phyloP scores from a whole-genome alignment of 164 flowering plant genomes.

The Annona cherimola region DNA sequence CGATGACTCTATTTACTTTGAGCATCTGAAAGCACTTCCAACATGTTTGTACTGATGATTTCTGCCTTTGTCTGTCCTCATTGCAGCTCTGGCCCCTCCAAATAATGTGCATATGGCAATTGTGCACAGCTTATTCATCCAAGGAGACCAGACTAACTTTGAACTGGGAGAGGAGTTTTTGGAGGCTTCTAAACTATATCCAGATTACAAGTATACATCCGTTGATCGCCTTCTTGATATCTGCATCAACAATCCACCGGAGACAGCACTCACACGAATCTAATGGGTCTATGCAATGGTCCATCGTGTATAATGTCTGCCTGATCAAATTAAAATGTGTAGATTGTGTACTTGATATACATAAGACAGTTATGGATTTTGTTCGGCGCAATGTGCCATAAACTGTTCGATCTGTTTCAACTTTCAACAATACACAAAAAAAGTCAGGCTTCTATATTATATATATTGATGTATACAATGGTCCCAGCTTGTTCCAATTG shows the following conservation, averaged over 20 bases:
- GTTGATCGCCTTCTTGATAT: conserved; percentile 28
- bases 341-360: no score
- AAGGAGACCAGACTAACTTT: conserved; percentile 34
- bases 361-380: no score
- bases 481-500: no score
- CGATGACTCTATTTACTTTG: neutral
- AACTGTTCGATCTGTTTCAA: no score
- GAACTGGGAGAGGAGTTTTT: conserved; percentile 26
- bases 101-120: conserved; percentile 31
- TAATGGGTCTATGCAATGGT: conserved; percentile 8
- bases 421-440: no score
- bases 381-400: no score
- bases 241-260: conserved; percentile 22
- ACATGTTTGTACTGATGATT: neutral
- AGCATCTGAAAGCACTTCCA: no score
- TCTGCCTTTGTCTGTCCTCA: no score
- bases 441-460: no score
- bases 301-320: no score
- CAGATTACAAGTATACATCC: conserved; percentile 32
- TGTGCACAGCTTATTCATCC: conserved; percentile 37
- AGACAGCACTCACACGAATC: conserved; percentile 24
- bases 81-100: conserved; percentile 35
- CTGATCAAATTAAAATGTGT: no score
- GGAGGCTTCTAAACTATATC: conserved; percentile 36
- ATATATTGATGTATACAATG: no score